These are phyloP conservation scores for Dentipellis fragilis DNA, from an alignment of 768 basidiomycete species.

Conservation along the genomic window DNA sequence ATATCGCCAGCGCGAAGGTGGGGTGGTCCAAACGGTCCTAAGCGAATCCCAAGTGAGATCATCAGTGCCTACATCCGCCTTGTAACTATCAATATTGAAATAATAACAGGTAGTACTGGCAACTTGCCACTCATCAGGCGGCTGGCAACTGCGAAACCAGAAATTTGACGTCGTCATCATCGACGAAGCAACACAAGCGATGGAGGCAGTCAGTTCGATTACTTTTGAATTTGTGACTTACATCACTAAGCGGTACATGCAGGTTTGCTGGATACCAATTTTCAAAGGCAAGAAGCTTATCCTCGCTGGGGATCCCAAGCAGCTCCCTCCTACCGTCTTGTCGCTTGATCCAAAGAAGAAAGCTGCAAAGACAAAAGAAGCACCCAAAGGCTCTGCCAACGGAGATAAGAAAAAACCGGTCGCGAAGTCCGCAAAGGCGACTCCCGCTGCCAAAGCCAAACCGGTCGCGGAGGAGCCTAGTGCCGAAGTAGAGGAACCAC, in stretches of 20 bases:
- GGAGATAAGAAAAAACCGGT: background rate
- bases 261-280: conserved; percentile 95
- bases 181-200: conserved; percentile 94
- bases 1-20: conserved; percentile 81
- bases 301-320: conserved; percentile 91
- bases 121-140: conserved; percentile 92
- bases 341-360: conserved; percentile 39
- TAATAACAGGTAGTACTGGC: conserved; percentile 80
- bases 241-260: background rate
- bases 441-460: background rate
- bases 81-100: background rate
- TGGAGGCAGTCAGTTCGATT: conserved; percentile 71
- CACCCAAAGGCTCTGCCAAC: background rate
- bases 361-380: background rate
- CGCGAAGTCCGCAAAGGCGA: background rate
- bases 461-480: background rate
- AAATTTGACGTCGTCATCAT: conserved; percentile 91
- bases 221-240: background rate
- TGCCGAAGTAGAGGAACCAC: background rate
- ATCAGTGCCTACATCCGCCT: background rate
- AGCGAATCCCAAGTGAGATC: conserved; percentile 70
- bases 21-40: conserved; percentile 75
- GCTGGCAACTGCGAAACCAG: conserved; percentile 64
- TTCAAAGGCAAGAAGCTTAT: conserved; percentile 86
- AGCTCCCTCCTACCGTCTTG: conserved; percentile 88